A percentile compares a stretch with the other conserved stretches of the same genome.
These are phyloP conservation scores for Amanita phalloides DNA, from an alignment of 768 basidiomycete genomes.

Conservation along the genomic window DNA sequence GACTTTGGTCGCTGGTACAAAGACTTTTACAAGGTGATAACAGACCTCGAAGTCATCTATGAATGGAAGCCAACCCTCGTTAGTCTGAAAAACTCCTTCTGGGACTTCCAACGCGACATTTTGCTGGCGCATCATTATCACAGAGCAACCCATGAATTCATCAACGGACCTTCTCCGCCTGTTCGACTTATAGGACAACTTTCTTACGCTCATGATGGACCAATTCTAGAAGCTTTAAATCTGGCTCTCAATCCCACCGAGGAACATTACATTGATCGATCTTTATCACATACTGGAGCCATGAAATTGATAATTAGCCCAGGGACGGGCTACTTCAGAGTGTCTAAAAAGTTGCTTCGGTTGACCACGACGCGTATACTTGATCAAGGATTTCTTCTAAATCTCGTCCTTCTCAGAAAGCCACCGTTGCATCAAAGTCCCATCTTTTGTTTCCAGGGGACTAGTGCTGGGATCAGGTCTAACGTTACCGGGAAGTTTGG, in stretches of 20 bases:
- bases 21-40: constrained; percentile 94
- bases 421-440: constrained; percentile 90
- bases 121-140: constrained; percentile 85
- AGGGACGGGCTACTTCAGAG: constrained; percentile 89
- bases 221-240: constrained; percentile 91
- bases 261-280: constrained; percentile 92
- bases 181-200: constrained; percentile 69
- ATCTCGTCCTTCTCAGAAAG: constrained; percentile 83
- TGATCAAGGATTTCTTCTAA: constrained; percentile 86
- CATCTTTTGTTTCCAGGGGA: constrained; percentile 78
- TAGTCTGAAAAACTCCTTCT: constrained; percentile 80
- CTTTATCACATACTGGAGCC: constrained; percentile 79
- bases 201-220: constrained; percentile 87
- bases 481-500: constrained; percentile 39
- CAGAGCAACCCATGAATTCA: constrained; percentile 44
- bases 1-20: constrained; percentile 80
- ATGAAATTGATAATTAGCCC: constrained; percentile 84
- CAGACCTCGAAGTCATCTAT: constrained; percentile 78
- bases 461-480: constrained; percentile 37
- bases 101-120: constrained; percentile 88
- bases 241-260: constrained; percentile 88
- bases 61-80: constrained; percentile 87
- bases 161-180: constrained; percentile 34
- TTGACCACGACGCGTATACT: constrained; percentile 90
- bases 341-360: constrained; percentile 81